These are phyloP conservation scores for Agaricales sp. DNA, from an alignment of 1,284 basidiomycete species.

Conservation along the genomic window DNA sequence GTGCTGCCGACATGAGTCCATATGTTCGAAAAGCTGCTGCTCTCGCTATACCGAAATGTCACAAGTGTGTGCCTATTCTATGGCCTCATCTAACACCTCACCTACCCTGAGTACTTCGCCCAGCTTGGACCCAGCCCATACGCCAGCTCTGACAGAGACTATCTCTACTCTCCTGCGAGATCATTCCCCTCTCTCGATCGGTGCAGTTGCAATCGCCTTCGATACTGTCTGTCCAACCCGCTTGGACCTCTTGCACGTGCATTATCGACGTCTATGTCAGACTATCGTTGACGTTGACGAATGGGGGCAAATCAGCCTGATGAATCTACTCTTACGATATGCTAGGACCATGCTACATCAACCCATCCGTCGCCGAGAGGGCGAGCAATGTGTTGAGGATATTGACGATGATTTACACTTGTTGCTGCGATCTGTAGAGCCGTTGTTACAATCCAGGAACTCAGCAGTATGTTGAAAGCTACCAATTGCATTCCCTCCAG, in stretches of 20 bases:
- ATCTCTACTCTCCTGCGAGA: conserved; percentile 73
- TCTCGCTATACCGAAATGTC: conserved; percentile 80
- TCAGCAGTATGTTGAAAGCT: conserved; percentile 51
- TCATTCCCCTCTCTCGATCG: conserved; percentile 81
- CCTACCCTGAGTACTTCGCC: conserved; percentile 6
- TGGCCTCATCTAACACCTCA: conserved; percentile 4
- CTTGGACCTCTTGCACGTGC: conserved; percentile 80
- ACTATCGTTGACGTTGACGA: conserved; percentile 88
- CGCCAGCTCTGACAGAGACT: conserved; percentile 64
- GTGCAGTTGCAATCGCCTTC: conserved; percentile 81
- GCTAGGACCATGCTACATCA: conserved; percentile 76
- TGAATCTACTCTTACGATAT: conserved; percentile 78
- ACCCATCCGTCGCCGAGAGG: conserved; percentile 33
- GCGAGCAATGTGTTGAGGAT: conserved; percentile 19
- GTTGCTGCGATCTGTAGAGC: conserved; percentile 62
- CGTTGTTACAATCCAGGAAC: conserved; percentile 78
- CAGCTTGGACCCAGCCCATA: conserved; percentile 69
- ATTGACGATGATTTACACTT: conserved; percentile 72
- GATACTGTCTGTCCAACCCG: conserved; percentile 74
- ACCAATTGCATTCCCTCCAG: neutral
- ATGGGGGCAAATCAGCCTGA: conserved; percentile 85
- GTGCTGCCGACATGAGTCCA: conserved; percentile 82
- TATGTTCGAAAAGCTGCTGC: conserved; percentile 92
- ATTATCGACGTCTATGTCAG: conserved; percentile 80
- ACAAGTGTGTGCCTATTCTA: conserved; percentile 44